Percentiles rank a stretch among this genome's conserved stretches.
These are phyloP conservation scores for Marasmius tenuissimus DNA, from an alignment of 1,284 basidiomycete species.

Conservation along the genomic window DNA sequence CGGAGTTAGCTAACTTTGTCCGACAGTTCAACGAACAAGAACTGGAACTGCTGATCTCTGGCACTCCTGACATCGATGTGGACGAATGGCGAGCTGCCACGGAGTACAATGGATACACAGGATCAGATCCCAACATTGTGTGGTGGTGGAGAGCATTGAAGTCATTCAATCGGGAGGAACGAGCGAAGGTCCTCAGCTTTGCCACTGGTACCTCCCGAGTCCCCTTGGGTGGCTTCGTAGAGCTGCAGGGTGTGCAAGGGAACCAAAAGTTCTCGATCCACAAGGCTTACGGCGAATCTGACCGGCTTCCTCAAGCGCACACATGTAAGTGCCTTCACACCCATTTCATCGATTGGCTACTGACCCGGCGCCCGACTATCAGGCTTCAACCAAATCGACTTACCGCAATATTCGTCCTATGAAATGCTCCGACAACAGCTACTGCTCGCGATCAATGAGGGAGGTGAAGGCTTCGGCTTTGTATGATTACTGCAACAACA, in stretches of 20 bases:
- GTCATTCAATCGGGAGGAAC: constrained; percentile 95
- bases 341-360: constrained; percentile 4
- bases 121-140: constrained; percentile 91
- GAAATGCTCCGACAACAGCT: constrained; percentile 91
- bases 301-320: constrained; percentile 87
- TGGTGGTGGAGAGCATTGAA: constrained; percentile 99
- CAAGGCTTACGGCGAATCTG: constrained; percentile 83
- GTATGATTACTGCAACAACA: constrained; percentile 38
- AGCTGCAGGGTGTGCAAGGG: constrained; percentile 93
- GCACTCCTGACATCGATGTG: constrained; percentile 97
- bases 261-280: constrained; percentile 97
- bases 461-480: constrained; percentile 90
- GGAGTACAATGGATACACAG: constrained; percentile 84
- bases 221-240: constrained; percentile 90
- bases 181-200: constrained; percentile 95
- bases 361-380: constrained; percentile 10
- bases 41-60: constrained; percentile 95
- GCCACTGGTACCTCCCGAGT: constrained; percentile 95
- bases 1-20: constrained; percentile 25
- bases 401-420: constrained; percentile 90
- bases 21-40: constrained; percentile 94
- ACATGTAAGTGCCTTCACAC: constrained; percentile 62
- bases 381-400: constrained; percentile 87
- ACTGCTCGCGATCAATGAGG: constrained; percentile 89
- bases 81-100: constrained; percentile 98